Evolutionary conservation across 495 filamentous ascomycete genomes (phyloP), one percentile per base, ranked within the genome.

Genomic region (Staphylotrichum longicolle): DNA sequence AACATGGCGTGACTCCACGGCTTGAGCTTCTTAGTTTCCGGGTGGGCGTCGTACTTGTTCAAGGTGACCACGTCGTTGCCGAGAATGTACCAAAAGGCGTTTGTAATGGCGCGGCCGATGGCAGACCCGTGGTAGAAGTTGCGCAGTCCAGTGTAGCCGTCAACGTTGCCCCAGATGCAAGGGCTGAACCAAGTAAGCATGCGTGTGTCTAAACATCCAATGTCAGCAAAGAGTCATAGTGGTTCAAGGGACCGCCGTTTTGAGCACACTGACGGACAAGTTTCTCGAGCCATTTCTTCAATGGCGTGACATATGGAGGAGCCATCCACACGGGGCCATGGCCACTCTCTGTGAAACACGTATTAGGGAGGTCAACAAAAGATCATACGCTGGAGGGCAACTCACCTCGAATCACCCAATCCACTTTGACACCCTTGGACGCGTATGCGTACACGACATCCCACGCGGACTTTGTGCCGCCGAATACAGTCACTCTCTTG

Each of bases 271-370:
- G 68, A 79, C 78, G 82, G 32, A 88, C 82, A 27, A 94, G 81
- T 62, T 88, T 78, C 60, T 81, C 78, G 6, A 81, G 68, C 76
- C 77, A 79, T 54, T 68, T 69, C 64, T 76, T 77, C 3, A 79
- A 54, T 2, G 76, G 76, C 7, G 76, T 77, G 3, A 77, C 76
- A 46, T 70, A 74, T 7, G 86, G 73, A 3, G 86, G 86, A 3
- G 83, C 75, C 82, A 93, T 90, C 83, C 87, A 93, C 9, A 66
- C 67, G 0, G 88, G 87, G 0, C 90, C 91, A 69, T 89, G 85
- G 3, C 91, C 91, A 7, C 81, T 87, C 41, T 85, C 83, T 79
- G 63, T 0, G 4, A 2, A 10, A 5, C 9, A n/a, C 9, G 10
- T 57, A 44, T 57, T 20, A 33, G 57, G 39, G 55, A n/a, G 40